Base-by-base conservation (phyloP, 225 moss, liverwort and hornwort species). In the Asterella californica region DNA sequence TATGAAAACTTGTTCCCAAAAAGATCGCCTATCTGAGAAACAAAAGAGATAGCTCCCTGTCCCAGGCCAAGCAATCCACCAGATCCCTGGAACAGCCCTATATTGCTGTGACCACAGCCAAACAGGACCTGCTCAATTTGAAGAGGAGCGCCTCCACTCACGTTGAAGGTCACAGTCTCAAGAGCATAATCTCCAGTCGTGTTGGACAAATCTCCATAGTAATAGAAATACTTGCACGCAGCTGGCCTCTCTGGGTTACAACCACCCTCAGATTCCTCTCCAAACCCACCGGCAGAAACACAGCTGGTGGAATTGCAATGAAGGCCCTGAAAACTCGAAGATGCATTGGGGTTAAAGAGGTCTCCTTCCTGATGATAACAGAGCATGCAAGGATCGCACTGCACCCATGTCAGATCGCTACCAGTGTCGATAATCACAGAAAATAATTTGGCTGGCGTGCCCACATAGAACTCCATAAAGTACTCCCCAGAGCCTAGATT, bases 381-480 rank as follows among this genome's bases (percentile, higher is more conserved):
- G 21, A 83, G 76, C 27, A 70, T 36, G 81, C 90, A 90, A 46
- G 89, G 89, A 71, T 82, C 82, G 53, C 89, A 89, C 65, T 90
- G 89, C 36, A 90, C 80, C 90, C 89, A 90, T 2, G 90, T 90
- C 17, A 90, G 79, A 66, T 90, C 89, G 76, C 87, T 90, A 15
- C 90, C 89, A 18, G 90, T 88, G 57, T 90, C 90, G 59, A 90
- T 80, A 5, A 90, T 87, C 29, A 89, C 90, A 15, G 83, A 86
- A 72, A 90, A 79, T 68, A 81, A 83, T 48, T 47, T 82, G n/a
- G 89, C 82, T 22, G 89, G 85, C 15, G 85, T 87, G 29, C 89
- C 90, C 22, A 90, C 63, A 67, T 83, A 89, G 34, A 90, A 73
- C 72, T 90, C 88, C 84, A 87, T 84, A 61, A 90, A 88, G 47